Base-by-base conservation (phyloP, 345 rosid genomes). In the Ceriops tagal region DNA sequence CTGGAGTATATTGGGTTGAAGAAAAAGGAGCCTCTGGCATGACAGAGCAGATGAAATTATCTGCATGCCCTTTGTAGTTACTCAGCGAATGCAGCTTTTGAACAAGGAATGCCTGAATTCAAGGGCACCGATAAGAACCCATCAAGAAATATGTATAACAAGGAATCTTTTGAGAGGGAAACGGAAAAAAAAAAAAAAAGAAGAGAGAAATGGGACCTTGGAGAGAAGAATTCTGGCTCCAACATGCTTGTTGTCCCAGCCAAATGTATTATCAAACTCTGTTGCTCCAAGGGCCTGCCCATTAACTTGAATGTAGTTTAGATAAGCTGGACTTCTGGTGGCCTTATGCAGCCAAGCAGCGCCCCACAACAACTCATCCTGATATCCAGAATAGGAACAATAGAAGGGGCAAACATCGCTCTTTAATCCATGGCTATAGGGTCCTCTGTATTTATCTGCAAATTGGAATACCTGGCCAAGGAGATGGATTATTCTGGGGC, bases 61-160 rank as follows among this genome's bases (percentile, higher is more conserved):
- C 99, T 52, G 99, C 97, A 67, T 88, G 99, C 63, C 86, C 96
- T 60, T 95, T 95, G 92, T 95, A 95, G 47, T 88, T 96, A 74
- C 86, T 88, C 75, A 95, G 90, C 35, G 97, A 77, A 55, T 68
- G 86, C 71, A 87, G 70, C 61, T 86, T 90, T 64, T 89, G 93
- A 67, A 91, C 97, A 69, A 95, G 76, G 81, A 95, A 91, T 20
- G 86, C 86, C 95, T 88, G 62, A 49, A 65, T 27, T 24, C 37
- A 57, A 63, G 53, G 20, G 9, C 31, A 63, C 35, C 22, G 43
- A 18, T 58, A 19, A 16, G 34, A 5, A 32, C 34, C 10, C 46
- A 24, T 56, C 59, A 11, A 16, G 11, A 56, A 8, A 55, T 26
- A 55, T 55, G 47, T 22, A 22, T 55, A 55, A 9, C 10, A 30